Percentiles rank a stretch among this genome's conserved stretches.
These are phyloP conservation scores for Sclerotinia sclerotiorum DNA, from an alignment of 2,329 filamentous ascomycete species.

Conservation along the genomic window DNA sequence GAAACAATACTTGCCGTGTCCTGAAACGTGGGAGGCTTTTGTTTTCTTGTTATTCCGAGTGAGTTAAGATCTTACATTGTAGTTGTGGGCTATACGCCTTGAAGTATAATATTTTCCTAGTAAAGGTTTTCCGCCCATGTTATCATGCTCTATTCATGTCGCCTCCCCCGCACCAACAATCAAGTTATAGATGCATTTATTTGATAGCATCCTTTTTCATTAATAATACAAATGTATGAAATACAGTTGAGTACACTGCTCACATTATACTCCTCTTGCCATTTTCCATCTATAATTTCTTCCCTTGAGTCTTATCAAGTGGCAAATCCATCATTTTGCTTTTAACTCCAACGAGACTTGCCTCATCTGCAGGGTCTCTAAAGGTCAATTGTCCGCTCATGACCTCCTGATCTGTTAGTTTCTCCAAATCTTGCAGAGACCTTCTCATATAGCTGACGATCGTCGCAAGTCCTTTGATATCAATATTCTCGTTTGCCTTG, in stretches of 20 bases:
- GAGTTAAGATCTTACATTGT: background rate
- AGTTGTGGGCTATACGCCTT: background rate
- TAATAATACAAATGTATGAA: conserved; percentile 2
- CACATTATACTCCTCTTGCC: background rate
- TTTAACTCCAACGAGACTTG: conserved; percentile 42
- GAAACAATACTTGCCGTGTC: background rate
- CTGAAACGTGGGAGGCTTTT: background rate
- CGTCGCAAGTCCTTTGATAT: conserved; percentile 59
- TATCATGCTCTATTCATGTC: too few relatives aligned
- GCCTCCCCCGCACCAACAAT: background rate
- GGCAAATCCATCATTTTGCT: conserved; percentile 44
- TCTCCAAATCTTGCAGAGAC: conserved; percentile 54
- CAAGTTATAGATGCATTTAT: background rate
- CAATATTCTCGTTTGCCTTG: conserved; percentile 66
- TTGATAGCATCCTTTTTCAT: background rate
- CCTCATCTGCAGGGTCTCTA: conserved; percentile 45
- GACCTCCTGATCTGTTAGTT: conserved; percentile 53
- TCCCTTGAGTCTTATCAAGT: conserved; percentile 37
- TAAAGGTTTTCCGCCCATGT: background rate
- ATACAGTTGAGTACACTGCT: background rate
- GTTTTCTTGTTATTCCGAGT: background rate
- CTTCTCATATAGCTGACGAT: conserved; percentile 64
- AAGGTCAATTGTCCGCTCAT: conserved; percentile 51
- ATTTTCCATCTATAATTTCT: conserved; percentile 37
- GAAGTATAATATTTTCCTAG: background rate